Conservation (phyloP, 2,329 filamentous ascomycete genomes). For the Aspergillus quadrilineatus region DNA sequence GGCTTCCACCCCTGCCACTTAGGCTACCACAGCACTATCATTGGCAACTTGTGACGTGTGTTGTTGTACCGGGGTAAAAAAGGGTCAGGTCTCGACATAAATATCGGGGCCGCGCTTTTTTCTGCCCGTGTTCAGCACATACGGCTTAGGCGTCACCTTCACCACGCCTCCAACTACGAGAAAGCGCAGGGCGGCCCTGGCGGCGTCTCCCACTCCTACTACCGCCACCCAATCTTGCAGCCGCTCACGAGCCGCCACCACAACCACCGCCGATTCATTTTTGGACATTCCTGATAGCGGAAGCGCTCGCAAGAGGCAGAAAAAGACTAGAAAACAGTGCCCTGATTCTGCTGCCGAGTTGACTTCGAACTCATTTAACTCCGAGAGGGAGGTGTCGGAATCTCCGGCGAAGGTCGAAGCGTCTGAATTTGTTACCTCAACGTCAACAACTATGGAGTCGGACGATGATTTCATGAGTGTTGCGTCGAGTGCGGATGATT, state of each 20-base stretch:
- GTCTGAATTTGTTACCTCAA: conserved; percentile 42
- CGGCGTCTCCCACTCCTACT: conserved; percentile 27
- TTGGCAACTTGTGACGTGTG: conserved; percentile 28
- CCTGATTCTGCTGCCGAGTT: conserved; percentile 14
- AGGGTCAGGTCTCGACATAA: conserved; percentile 22
- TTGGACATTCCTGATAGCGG: conserved; percentile 17
- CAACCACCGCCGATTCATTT: conserved; percentile 7
- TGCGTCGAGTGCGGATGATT: conserved; percentile 71
- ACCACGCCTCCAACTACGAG: conserved; percentile 55
- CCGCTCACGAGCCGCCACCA: conserved; percentile 27
- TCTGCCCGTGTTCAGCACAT: conserved; percentile 23
- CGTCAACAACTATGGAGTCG: conserved; percentile 74
- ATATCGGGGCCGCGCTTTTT: conserved; percentile 24
- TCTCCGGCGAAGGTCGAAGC: conserved; percentile 24
- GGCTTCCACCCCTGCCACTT: background rate
- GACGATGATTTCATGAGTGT: conserved; percentile 92
- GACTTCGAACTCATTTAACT: conserved; percentile 10
- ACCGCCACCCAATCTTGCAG: conserved; percentile 30
- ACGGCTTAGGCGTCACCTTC: conserved; percentile 29
- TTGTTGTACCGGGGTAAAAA: conserved; percentile 23
- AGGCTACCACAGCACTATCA: conserved; percentile 2
- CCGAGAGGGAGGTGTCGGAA: conserved; percentile 12
- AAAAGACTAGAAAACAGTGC: conserved; percentile 12
- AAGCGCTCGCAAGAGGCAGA: conserved; percentile 22
- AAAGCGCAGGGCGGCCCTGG: conserved; percentile 56